Evolutionary conservation across 768 basidiomycete species (phyloP).

Genomic region (Lanmaoa rubissima): DNA sequence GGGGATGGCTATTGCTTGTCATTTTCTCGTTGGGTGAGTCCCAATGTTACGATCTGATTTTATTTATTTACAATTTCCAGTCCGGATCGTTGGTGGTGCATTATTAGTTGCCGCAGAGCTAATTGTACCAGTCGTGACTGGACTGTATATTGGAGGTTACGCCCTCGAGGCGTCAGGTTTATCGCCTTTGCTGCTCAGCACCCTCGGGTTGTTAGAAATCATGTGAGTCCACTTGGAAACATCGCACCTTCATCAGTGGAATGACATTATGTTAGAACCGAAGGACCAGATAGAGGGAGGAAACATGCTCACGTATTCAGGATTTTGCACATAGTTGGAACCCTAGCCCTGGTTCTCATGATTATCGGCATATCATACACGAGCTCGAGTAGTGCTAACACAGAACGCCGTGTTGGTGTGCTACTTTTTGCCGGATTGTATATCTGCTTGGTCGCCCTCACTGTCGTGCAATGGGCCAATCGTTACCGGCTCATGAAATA

Average conservation of each 20-base stretch:
- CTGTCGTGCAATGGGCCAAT: slow-evolving; percentile 52
- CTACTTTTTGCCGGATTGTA: slow-evolving; percentile 36
- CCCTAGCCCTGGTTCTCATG: slow-evolving; percentile 29
- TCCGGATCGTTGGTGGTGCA: slow-evolving; percentile 55
- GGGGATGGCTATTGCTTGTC: slow-evolving; percentile 67
- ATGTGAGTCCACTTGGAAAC: slow-evolving; percentile 28
- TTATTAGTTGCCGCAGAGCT: slow-evolving; percentile 56
- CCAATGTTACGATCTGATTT: not conserved
- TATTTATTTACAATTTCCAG: slow-evolving; percentile 33
- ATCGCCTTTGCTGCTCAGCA: slow-evolving; percentile 39
- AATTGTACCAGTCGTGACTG: slow-evolving; percentile 35
- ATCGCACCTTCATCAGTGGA: not conserved
- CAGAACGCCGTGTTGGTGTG: slow-evolving; percentile 34
- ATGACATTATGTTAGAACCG: slow-evolving; percentile 24
- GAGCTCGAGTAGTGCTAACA: slow-evolving; percentile 15
- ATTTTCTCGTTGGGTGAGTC: slow-evolving; percentile 56
- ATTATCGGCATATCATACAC: slow-evolving; percentile 33
- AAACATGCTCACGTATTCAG: slow-evolving; percentile 15
- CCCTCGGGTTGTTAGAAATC: slow-evolving; percentile 36
- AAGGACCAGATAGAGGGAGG: slow-evolving; percentile 25
- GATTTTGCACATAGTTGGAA: slow-evolving; percentile 31
- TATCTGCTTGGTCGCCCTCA: slow-evolving; percentile 44
- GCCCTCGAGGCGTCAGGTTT: slow-evolving; percentile 40
- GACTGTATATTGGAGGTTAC: slow-evolving; percentile 52
- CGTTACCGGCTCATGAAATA: slow-evolving; percentile 36